Base-by-base conservation (phyloP, 495 filamentous ascomycete species). In the Penicillium silybi region DNA sequence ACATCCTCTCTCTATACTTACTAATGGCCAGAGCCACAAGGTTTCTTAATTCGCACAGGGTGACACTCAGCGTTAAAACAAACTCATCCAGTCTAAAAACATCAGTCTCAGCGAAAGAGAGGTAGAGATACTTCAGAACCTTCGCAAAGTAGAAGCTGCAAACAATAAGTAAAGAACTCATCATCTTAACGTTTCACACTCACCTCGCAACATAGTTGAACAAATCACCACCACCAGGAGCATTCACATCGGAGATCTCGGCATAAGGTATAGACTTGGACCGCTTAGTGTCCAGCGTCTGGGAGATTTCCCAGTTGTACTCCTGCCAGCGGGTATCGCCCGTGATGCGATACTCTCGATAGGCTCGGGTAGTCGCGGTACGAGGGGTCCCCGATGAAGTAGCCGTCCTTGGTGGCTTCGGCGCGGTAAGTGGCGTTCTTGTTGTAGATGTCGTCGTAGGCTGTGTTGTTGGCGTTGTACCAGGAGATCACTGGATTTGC, bases 221-320 rank as follows among this genome's bases (percentile, higher is more conserved):
- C 47, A 90, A 56, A 59, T 84, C 87, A n/a, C 73, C 52, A 40
- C 59, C 56, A 16, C 44, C 32, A 1, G 55, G 55, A 13, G 41
- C 51, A 50, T 56, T 75, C 5, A 89, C 83, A 61, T 87, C 82
- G 44, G 73, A 64, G 56, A 89, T 82, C 46, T 85, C 85, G 4
- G 74, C 78, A 59, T 85, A 80, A 4, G 80, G 86, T 34, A 71
- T 69, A 27, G 73, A 68, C 15, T 80, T 76, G 18, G 64, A 65
- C 32, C 86, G 87, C 37, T 77, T 66, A 34, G 66, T 66, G 27
- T 84, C 71, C 53, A 89, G 74, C 17, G 84, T 71, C 54, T 81
- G 67, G 54, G 70, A 74, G 17, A 64, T 67, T 50, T 73, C 65
- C 59, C 70, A 74, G 41, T 67, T 72, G 56, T 70, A 75, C 19